Base-by-base conservation (phyloP, 1,139 yeast species). In the Kodamaea arcana region DNA sequence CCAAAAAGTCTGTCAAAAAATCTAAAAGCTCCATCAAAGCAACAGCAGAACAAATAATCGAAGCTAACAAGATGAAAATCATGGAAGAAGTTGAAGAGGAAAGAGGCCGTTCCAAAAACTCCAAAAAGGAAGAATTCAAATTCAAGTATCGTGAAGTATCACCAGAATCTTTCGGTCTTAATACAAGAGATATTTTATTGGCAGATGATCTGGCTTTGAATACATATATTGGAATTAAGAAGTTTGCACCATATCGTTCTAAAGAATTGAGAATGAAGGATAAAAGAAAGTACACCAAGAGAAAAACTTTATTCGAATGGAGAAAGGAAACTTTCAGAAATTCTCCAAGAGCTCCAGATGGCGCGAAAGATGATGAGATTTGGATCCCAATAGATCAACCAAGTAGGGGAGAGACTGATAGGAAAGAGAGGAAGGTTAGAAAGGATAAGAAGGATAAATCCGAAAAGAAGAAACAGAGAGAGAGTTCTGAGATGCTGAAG, bases 111-210 rank as follows among this genome's bases (percentile, higher is more conserved):
- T 59, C 62, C 42, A 58, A 31, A 48, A 63, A 63, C 12, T 61
- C 59, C 2, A 71, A 62, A 17, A 72, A 65, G 14, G 73, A 62
- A 15, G 74, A 66, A 15, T 48, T 75, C 30, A 74, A 69, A 39
- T 92, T 92, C 71, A 80, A 80, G 51, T 94, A 94, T 57, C 76
- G 97, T 49, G 95, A 88, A 50, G 97, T 92, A 3, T 88, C 95
- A 0, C 97, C 99, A 3, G 98, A 94, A 51, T 65, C 90, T 9
- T 94, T 78, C 62, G 97, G 97, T 8, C 72, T 94, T 36, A 72
- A 87, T 0, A 75, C 94, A 0, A 72, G 94, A 42, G 99, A 94
- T 51, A 92, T 94, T 34, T 67, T 94, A 35, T 63, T 86, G 40
- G 99, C 98, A 8, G 94, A 85, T 51, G 98, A 94, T 55, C 72